These are phyloP conservation scores for Aspergillus neotritici DNA, from an alignment of 2,329 filamentous ascomycete species.

Conservation along the genomic window DNA sequence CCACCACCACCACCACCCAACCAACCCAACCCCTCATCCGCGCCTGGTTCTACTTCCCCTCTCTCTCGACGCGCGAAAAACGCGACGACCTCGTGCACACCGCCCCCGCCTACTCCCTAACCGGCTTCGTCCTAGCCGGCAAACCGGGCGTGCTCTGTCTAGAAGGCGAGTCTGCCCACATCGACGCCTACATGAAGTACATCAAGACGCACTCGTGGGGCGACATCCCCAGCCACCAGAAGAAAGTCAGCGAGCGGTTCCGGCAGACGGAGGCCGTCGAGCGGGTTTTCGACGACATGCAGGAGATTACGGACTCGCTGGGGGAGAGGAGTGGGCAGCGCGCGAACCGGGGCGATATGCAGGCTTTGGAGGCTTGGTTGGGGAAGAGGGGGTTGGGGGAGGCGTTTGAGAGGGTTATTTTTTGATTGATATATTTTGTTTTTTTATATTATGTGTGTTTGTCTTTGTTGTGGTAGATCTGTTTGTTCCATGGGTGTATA, in stretches of 20 bases:
- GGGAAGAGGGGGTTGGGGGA: slow-evolving; percentile 20
- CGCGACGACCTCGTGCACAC: slow-evolving; percentile 53
- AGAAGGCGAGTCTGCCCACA: slow-evolving; percentile 36
- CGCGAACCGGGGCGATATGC: slow-evolving; percentile 32
- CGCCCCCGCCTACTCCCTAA: slow-evolving; percentile 49
- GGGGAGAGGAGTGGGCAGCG: slow-evolving; percentile 29
- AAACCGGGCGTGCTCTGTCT: slow-evolving; percentile 48
- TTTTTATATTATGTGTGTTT: no score
- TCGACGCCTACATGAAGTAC: slow-evolving; percentile 58
- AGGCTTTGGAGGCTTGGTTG: slow-evolving; percentile 29
- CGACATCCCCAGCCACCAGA: slow-evolving; percentile 57
- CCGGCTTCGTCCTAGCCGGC: slow-evolving; percentile 56
- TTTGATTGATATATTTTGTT: slow-evolving; percentile 14
- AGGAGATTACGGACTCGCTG: slow-evolving; percentile 31
- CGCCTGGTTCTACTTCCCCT: slow-evolving; percentile 61
- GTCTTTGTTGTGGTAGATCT: no score
- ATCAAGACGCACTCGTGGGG: slow-evolving; percentile 61
- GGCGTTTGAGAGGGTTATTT: slow-evolving; percentile 31
- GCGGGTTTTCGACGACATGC: slow-evolving; percentile 26
- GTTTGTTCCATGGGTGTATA: no score
- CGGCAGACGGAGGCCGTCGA: slow-evolving; percentile 38
- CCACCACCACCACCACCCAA: background rate
- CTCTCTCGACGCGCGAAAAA: slow-evolving; percentile 55
- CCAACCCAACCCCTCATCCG: slow-evolving; percentile 37
- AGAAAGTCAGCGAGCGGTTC: slow-evolving; percentile 54